phyloP scores from a whole-genome alignment of 2,329 filamentous ascomycete genomes.

The Biscogniauxia mediterranea region DNA sequence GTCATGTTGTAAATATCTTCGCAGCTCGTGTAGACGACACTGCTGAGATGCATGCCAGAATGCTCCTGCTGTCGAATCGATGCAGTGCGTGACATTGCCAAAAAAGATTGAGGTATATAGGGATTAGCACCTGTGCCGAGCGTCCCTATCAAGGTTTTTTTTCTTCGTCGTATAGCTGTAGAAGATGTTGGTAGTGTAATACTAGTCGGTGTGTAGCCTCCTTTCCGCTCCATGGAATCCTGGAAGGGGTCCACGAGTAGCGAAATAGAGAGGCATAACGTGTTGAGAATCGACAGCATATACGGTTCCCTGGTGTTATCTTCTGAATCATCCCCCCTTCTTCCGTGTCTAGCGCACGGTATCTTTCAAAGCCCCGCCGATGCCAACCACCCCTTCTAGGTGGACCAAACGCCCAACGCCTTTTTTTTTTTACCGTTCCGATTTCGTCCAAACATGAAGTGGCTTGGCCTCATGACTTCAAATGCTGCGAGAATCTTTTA shows the following conservation, averaged over 20 bases:
- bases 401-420: slow-evolving; percentile 28
- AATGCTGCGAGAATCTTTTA: slow-evolving; percentile 29
- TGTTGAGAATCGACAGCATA: not conserved
- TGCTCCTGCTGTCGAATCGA: slow-evolving; percentile 34
- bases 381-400: slow-evolving; percentile 15
- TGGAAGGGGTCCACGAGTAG: not conserved
- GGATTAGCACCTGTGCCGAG: not conserved
- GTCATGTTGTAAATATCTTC: slow-evolving; percentile 2
- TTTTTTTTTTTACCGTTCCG: slow-evolving; percentile 23
- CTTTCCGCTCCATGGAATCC: not conserved
- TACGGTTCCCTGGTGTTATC: not conserved
- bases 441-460: slow-evolving; percentile 29
- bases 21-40: slow-evolving; percentile 8
- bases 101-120: not conserved
- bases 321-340: not conserved
- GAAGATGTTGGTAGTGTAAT: not conserved
- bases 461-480: slow-evolving; percentile 27
- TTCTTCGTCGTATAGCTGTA: slow-evolving; percentile 7
- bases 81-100: slow-evolving; percentile 28
- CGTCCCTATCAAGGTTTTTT: slow-evolving; percentile 2
- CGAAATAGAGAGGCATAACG: not conserved
- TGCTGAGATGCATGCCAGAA: slow-evolving; percentile 16
- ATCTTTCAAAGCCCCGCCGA: slow-evolving; percentile 13
- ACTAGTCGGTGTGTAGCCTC: not conserved
- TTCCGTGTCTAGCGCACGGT: slow-evolving; percentile 6